Evolutionary conservation across 78 protist species (phyloP).

Genomic region (Chrysochromulina tobinii): DNA sequence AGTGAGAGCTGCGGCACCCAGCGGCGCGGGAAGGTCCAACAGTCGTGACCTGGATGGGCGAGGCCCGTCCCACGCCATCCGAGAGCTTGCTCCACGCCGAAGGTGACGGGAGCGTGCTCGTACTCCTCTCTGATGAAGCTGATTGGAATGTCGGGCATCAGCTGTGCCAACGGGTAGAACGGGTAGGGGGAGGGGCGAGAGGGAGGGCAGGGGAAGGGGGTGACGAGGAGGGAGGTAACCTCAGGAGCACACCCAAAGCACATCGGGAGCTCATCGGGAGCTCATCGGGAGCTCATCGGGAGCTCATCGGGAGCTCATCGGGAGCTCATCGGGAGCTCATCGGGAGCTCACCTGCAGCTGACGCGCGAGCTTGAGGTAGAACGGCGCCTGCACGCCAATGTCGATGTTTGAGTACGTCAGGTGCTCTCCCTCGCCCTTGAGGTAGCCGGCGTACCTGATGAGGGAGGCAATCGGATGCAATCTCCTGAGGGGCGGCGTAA

Average conservation of each 20-base stretch:
- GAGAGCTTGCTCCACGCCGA: not conserved
- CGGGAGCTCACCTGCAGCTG: not conserved
- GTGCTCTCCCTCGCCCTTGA: not conserved
- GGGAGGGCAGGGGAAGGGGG: no score
- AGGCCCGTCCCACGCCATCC: not conserved
- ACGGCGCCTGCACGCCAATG: constrained; percentile 11
- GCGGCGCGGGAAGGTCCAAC: constrained; percentile 5
- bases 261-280: no score
- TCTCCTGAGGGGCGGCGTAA: no score
- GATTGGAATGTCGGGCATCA: constrained; percentile 10
- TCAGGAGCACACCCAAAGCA: no score
- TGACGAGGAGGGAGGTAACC: no score
- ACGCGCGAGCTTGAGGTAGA: constrained; percentile 5
- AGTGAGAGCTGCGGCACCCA: not conserved
- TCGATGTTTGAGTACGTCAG: constrained; percentile 5
- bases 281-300: no score
- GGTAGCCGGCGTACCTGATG: not conserved
- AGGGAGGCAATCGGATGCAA: no score
- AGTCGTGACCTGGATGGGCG: not conserved
- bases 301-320: no score
- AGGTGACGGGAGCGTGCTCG: not conserved
- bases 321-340: no score
- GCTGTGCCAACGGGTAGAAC: not conserved
- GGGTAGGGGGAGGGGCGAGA: no score
- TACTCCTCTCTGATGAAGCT: not conserved